phyloP scores from a whole-genome alignment of 2,329 filamentous ascomycete genomes.

The Aspergillus sp. region DNA sequence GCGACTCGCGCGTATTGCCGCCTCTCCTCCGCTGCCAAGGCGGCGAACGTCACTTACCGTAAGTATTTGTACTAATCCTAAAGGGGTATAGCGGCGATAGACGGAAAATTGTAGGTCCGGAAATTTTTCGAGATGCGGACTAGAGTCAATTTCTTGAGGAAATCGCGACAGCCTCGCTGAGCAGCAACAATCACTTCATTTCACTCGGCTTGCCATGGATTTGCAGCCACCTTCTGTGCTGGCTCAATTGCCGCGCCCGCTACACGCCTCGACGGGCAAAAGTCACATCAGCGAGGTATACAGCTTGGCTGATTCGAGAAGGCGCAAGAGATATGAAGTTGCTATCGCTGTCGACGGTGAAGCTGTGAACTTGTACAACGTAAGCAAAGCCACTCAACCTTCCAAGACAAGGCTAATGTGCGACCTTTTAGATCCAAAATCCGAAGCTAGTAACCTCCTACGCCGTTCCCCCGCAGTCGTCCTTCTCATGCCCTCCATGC shows the following conservation, averaged over 20 bases:
- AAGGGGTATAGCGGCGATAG: slow-evolving; percentile 8
- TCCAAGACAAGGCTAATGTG: neutral
- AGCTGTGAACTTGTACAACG: slow-evolving; percentile 66
- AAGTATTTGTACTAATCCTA: neutral
- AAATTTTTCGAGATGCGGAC: slow-evolving; percentile 41
- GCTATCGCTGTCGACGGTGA: slow-evolving; percentile 65
- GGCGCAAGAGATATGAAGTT: slow-evolving; percentile 66
- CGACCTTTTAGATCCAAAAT: slow-evolving; percentile 58
- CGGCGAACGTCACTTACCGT: slow-evolving; percentile 26
- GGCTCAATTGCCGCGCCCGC: slow-evolving; percentile 51
- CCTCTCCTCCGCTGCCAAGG: neutral
- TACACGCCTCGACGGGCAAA: slow-evolving; percentile 46
- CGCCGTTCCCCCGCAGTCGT: slow-evolving; percentile 63
- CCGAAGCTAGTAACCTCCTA: slow-evolving; percentile 65
- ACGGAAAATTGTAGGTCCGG: slow-evolving; percentile 37
- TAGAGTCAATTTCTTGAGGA: slow-evolving; percentile 25
- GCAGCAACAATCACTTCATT: slow-evolving; percentile 19
- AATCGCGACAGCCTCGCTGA: neutral
- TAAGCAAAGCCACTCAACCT: slow-evolving; percentile 35
- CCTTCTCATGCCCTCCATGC: slow-evolving; percentile 61
- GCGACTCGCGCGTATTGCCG: slow-evolving; percentile 29
- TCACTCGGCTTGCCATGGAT: slow-evolving; percentile 41
- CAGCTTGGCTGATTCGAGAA: slow-evolving; percentile 59
- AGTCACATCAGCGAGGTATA: slow-evolving; percentile 54
- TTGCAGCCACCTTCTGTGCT: slow-evolving; percentile 49